phyloP scores from a whole-genome alignment of 2,329 filamentous ascomycete species.

The Shiraia bambusicola region DNA sequence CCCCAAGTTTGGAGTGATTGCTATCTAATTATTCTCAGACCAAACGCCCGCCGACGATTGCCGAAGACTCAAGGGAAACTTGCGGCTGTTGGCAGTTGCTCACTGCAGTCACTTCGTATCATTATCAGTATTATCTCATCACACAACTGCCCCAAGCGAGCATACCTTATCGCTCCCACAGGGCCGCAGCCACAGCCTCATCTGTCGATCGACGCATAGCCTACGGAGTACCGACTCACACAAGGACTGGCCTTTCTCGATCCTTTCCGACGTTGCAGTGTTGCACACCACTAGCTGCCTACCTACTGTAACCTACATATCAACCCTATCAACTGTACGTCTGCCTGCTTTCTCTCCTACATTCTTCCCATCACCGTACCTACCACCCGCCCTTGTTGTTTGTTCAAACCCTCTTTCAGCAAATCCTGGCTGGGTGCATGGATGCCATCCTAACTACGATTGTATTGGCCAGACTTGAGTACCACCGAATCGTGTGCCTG shows the following conservation, averaged over 20 bases:
- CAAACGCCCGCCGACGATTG: constrained; percentile 28
- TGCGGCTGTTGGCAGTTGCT: constrained; percentile 40
- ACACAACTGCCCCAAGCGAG: constrained; percentile 4
- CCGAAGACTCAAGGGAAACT: constrained; percentile 33
- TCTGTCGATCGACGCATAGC: constrained; percentile 15
- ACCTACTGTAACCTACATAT: too few relatives aligned
- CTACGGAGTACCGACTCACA: too few relatives aligned
- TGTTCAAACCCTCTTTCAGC: constrained; percentile 2
- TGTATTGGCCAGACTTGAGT: constrained; percentile 9
- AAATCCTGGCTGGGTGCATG: constrained; percentile 1
- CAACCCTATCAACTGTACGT: constrained; percentile 24
- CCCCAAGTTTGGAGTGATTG: constrained; percentile 15
- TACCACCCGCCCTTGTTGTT: constrained; percentile 9
- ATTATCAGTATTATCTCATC: too few relatives aligned
- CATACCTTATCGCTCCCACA: constrained; percentile 32
- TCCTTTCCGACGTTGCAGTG: constrained; percentile 27
- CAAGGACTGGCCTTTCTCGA: constrained; percentile 9
- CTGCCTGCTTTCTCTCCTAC: constrained; percentile 11
- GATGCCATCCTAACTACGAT: constrained; percentile 7
- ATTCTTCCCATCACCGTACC: constrained; percentile 17
- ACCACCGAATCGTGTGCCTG: constrained; percentile 29
- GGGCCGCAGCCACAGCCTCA: too few relatives aligned
- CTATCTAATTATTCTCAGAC: constrained; percentile 16
- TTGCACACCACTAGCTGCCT: constrained; percentile 27
- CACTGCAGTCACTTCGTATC: too few relatives aligned